Percentiles rank a stretch among this genome's conserved stretches.
phyloP scores from a whole-genome alignment of 768 basidiomycete genomes.

The Boletus reticulatus region DNA sequence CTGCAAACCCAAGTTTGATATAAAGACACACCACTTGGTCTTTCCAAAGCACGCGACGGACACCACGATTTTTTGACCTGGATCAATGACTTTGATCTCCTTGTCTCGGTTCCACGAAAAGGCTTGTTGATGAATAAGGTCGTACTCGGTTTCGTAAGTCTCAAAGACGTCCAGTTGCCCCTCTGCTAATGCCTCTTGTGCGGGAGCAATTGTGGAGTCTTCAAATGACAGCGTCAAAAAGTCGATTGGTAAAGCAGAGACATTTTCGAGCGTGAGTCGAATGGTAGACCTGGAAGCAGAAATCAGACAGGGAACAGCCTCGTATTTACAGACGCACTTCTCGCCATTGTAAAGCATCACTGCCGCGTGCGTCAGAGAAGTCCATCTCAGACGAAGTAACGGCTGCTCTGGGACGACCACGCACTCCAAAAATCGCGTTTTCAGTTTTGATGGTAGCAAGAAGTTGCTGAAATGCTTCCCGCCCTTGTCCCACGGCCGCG shows the following conservation, averaged over 20 bases:
- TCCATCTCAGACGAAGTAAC: slow-evolving; percentile 78
- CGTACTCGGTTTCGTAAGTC: slow-evolving; percentile 87
- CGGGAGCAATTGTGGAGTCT: slow-evolving; percentile 80
- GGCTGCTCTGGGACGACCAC: slow-evolving; percentile 87
- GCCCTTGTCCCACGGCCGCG: slow-evolving; percentile 57
- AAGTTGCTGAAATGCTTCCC: slow-evolving; percentile 39
- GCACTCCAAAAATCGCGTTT: slow-evolving; percentile 68
- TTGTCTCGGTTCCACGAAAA: slow-evolving; percentile 65
- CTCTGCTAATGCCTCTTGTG: slow-evolving; percentile 75
- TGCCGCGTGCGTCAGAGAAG: slow-evolving; percentile 90
- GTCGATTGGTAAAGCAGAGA: slow-evolving; percentile 77
- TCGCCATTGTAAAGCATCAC: slow-evolving; percentile 97
- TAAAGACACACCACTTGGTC: slow-evolving; percentile 78
- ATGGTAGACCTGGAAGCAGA: slow-evolving; percentile 63
- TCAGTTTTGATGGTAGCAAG: slow-evolving; percentile 24
- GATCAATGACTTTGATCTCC: slow-evolving; percentile 50
- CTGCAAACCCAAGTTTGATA: neutral
- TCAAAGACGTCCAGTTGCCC: slow-evolving; percentile 81
- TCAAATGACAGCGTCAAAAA: slow-evolving; percentile 86
- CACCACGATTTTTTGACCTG: slow-evolving; percentile 69
- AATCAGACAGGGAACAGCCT: slow-evolving; percentile 1
- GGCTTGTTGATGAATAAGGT: slow-evolving; percentile 71
- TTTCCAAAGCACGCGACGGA: slow-evolving; percentile 83
- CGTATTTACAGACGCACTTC: slow-evolving; percentile 47
- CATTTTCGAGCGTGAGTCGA: slow-evolving; percentile 87